These are phyloP conservation scores for Immersiella caudata DNA, from an alignment of 495 filamentous ascomycete species.

Conservation along the genomic window DNA sequence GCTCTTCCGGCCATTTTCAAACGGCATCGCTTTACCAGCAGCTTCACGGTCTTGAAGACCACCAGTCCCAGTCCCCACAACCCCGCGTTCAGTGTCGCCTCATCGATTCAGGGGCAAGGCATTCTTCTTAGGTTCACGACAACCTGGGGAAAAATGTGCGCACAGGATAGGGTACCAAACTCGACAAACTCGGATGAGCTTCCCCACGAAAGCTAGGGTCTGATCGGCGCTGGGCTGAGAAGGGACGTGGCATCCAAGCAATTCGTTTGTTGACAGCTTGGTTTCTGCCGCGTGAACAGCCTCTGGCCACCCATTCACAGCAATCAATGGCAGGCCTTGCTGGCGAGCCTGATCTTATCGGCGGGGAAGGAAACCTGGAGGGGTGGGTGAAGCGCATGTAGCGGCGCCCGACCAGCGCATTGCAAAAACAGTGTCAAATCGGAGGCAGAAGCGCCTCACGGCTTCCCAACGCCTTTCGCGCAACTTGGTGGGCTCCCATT, in stretches of 20 bases:
- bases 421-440: conserved; percentile 12
- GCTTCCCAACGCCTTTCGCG: conserved; percentile 16
- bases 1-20: not conserved
- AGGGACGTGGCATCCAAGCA: conserved; percentile 8
- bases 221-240: not conserved
- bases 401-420: conserved; percentile 26
- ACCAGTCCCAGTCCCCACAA: not conserved
- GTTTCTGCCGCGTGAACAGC: not conserved
- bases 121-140: not conserved
- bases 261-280: not conserved
- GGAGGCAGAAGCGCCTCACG: conserved; percentile 7
- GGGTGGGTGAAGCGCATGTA: not conserved
- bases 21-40: too few relatives aligned
- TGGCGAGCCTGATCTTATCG: conserved; percentile 12
- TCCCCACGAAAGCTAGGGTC: not conserved
- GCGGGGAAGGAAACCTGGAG: not conserved
- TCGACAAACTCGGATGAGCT: not conserved
- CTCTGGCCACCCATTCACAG: conserved; percentile 10
- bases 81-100: not conserved
- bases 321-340: conserved; percentile 1
- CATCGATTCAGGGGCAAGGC: not conserved
- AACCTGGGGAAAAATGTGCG: not conserved
- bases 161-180: not conserved
- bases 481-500: conserved; percentile 30
- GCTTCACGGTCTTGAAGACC: not conserved